Percentiles rank a stretch among this genome's conserved stretches.
Conservation (phyloP, 441 rosid species). For the Corymbia citriodora region DNA sequence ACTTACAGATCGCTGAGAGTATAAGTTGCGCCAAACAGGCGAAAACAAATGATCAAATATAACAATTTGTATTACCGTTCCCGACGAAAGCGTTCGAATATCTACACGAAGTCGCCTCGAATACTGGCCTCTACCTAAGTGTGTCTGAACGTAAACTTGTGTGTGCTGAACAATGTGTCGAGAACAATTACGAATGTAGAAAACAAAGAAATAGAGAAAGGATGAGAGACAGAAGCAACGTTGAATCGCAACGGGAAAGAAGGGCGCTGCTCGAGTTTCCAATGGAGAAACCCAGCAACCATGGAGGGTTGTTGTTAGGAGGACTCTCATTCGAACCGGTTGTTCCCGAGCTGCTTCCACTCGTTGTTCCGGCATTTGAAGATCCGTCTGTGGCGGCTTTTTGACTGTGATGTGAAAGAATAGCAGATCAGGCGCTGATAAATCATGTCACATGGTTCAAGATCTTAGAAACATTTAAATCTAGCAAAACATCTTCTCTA, state of each 20-base stretch:
- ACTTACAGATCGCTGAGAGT: background rate
- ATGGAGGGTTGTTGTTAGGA: conserved; percentile 6
- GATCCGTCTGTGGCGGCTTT: conserved; percentile 33
- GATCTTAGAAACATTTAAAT: background rate
- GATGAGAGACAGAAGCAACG: conserved; percentile 8
- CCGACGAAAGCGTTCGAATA: background rate
- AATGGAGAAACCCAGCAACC: conserved; percentile 28
- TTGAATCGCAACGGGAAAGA: conserved; percentile 4
- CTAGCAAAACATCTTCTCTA: background rate
- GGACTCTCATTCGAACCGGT: background rate
- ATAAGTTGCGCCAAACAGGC: background rate
- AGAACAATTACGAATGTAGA: background rate
- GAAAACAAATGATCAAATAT: background rate
- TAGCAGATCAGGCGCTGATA: background rate
- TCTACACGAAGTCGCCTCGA: background rate
- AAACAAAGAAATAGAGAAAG: background rate
- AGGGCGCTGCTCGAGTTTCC: conserved; percentile 25
- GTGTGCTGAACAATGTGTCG: background rate
- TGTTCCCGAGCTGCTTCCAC: conserved; percentile 9
- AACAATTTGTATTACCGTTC: background rate
- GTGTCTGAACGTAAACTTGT: background rate
- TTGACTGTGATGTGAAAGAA: conserved; percentile 17
- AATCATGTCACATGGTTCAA: background rate
- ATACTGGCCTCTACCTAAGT: background rate
- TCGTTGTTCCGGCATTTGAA: background rate